Percentiles rank a stretch among this genome's conserved stretches.
phyloP scores from a whole-genome alignment of 352 stramenopile genomes.

The Pythium sp. region DNA sequence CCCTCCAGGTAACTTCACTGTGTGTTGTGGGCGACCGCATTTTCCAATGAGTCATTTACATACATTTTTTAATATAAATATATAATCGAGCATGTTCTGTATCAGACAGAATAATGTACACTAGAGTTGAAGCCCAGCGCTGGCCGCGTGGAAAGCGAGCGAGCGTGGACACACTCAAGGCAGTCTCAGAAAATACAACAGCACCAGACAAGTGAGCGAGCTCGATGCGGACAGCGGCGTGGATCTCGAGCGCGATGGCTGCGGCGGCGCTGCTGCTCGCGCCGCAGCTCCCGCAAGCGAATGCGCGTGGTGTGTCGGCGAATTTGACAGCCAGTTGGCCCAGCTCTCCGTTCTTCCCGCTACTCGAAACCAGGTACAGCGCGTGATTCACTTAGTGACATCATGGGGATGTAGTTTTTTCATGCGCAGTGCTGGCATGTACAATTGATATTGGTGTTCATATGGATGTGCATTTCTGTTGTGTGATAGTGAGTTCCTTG shows the following conservation, averaged over 20 bases:
- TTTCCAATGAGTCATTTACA: not conserved
- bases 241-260: slow-evolving; percentile 18
- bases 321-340: slow-evolving; percentile 65
- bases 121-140: slow-evolving; percentile 7
- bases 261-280: slow-evolving; percentile 23
- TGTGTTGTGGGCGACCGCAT: not conserved
- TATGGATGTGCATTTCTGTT: not conserved
- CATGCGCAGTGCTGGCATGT: not conserved
- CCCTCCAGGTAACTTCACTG: not conserved
- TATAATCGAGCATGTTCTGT: not conserved
- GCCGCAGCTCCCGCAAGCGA: slow-evolving; percentile 9
- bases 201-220: not conserved
- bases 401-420: not conserved
- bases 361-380: slow-evolving; percentile 53
- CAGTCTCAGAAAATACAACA: not conserved
- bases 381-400: not conserved
- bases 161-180: not conserved
- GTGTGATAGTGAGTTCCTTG: slow-evolving; percentile 62
- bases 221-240: slow-evolving; percentile 18
- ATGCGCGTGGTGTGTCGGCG: slow-evolving; percentile 41
- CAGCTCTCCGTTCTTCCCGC: slow-evolving; percentile 50
- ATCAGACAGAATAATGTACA: not conserved
- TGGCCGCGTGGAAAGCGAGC: slow-evolving; percentile 7
- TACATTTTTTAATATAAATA: not conserved
- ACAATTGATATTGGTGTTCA: not conserved